Conservation (phyloP, 1,284 basidiomycete genomes). For the Melampsora abietis-canadensis region DNA sequence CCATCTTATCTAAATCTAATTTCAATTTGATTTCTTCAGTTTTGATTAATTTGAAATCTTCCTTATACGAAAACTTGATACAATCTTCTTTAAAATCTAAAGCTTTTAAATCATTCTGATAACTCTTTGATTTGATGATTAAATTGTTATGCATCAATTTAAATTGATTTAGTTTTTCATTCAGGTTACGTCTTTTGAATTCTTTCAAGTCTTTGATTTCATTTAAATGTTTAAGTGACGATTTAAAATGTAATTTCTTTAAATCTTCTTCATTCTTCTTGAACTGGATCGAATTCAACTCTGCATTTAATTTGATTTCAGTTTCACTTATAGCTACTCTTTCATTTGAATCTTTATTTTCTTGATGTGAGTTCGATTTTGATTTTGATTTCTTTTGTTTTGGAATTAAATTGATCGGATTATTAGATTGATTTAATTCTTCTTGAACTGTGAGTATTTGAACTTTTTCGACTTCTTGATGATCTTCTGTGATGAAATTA, state of each 20-base stretch:
- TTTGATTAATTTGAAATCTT: constrained; percentile 12
- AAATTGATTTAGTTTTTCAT: constrained; percentile 27
- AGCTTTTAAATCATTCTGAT: constrained; percentile 7
- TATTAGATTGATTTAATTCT: no score
- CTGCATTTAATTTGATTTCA: background rate
- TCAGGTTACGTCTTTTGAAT: constrained; percentile 15
- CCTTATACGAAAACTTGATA: constrained; percentile 7
- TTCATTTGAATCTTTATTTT: no score
- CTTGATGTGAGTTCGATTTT: no score
- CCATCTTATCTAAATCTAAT: background rate
- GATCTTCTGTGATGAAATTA: no score
- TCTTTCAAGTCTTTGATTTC: constrained; percentile 37
- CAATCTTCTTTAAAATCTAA: constrained; percentile 5
- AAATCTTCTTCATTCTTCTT: constrained; percentile 18
- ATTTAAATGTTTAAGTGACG: constrained; percentile 20
- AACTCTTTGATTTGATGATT: constrained; percentile 3
- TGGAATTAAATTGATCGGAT: no score
- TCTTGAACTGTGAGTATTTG: no score
- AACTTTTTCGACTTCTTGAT: no score
- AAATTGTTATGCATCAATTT: constrained; percentile 12
- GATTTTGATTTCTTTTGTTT: no score
- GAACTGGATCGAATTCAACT: constrained; percentile 9
- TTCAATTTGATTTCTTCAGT: constrained; percentile 16
- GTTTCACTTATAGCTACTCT: background rate
- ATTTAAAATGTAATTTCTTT: constrained; percentile 17